phyloP scores from a whole-genome alignment of 2,329 filamentous ascomycete species.

The Fusarium austroafricanum region DNA sequence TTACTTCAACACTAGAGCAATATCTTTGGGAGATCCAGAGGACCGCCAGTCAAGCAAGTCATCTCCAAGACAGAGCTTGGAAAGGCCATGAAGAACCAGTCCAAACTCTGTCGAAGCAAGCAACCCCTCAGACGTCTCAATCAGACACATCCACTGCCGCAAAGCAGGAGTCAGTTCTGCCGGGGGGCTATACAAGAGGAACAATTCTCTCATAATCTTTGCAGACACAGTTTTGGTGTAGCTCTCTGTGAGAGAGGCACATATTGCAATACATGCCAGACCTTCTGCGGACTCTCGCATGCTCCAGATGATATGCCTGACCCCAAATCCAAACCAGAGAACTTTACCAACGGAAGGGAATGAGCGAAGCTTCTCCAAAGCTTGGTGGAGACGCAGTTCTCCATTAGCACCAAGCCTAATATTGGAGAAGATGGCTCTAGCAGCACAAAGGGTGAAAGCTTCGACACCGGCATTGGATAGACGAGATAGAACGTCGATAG shows the following conservation, averaged over 20 bases:
- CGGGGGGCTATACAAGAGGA: fast-evolving
- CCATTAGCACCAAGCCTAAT: fast-evolving
- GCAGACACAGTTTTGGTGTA: fast-evolving
- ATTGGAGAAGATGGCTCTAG: not conserved
- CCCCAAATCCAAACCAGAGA: fast-evolving
- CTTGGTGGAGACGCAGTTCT: fast-evolving
- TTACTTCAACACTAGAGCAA: fast-evolving
- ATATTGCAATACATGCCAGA: not conserved
- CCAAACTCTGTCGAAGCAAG: fast-evolving
- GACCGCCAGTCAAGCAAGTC: too few relatives aligned
- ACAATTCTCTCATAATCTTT: not conserved
- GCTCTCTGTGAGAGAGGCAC: not conserved
- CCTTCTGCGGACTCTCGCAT: not conserved
- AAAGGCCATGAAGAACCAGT: fast-evolving
- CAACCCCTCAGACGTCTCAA: fast-evolving
- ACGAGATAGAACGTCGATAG: fast-evolving
- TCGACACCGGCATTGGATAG: fast-evolving
- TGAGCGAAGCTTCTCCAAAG: fast-evolving
- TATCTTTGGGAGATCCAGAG: not conserved
- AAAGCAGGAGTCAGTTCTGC: fast-evolving
- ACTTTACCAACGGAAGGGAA: fast-evolving
- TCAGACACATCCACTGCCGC: fast-evolving
- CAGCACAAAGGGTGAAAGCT: fast-evolving
- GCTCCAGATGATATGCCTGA: not conserved
- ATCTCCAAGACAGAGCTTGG: too few relatives aligned